Evolutionary conservation across 2,329 filamentous ascomycete genomes (phyloP).

Genomic region (Alternaria ethzedia): DNA sequence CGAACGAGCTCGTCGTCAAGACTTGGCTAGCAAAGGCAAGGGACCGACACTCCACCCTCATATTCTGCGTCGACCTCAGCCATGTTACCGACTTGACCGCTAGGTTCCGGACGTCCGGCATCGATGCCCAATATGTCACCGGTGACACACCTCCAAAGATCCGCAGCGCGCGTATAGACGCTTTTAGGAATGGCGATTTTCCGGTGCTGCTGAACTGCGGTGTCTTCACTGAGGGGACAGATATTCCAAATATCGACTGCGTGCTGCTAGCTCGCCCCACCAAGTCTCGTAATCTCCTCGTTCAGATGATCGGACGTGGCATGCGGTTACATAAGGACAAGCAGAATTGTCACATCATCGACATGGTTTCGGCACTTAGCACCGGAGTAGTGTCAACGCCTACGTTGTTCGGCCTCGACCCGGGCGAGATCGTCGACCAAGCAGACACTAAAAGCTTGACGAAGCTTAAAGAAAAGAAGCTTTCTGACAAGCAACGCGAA

Average conservation of each 20-base stretch:
- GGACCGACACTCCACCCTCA: constrained; percentile 80
- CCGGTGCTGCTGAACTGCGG: constrained; percentile 93
- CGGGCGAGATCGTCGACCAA: constrained; percentile 74
- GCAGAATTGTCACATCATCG: constrained; percentile 89
- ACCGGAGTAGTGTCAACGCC: constrained; percentile 89
- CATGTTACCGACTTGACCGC: constrained; percentile 79
- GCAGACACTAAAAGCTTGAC: constrained; percentile 69
- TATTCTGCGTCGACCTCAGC: constrained; percentile 90
- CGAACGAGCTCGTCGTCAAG: constrained; percentile 84
- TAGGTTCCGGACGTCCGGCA: constrained; percentile 75
- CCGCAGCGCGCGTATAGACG: constrained; percentile 72
- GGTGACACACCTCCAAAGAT: constrained; percentile 75
- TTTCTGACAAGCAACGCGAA: constrained; percentile 51
- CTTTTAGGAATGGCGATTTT: constrained; percentile 77
- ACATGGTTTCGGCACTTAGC: constrained; percentile 87
- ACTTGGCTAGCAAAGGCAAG: constrained; percentile 82
- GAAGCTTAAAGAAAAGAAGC: constrained; percentile 58
- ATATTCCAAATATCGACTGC: constrained; percentile 97
- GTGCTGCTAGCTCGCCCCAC: constrained; percentile 87
- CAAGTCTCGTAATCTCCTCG: constrained; percentile 86
- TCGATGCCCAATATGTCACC: constrained; percentile 88
- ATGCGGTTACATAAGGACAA: constrained; percentile 85
- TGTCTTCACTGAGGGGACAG: constrained; percentile 95
- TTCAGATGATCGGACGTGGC: constrained; percentile 97
- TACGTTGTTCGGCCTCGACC: constrained; percentile 91